Percentiles rank a stretch among this genome's conserved stretches.
Conservation (phyloP, 352 stramenopile species). For the Globisporangium acanthophoron region DNA sequence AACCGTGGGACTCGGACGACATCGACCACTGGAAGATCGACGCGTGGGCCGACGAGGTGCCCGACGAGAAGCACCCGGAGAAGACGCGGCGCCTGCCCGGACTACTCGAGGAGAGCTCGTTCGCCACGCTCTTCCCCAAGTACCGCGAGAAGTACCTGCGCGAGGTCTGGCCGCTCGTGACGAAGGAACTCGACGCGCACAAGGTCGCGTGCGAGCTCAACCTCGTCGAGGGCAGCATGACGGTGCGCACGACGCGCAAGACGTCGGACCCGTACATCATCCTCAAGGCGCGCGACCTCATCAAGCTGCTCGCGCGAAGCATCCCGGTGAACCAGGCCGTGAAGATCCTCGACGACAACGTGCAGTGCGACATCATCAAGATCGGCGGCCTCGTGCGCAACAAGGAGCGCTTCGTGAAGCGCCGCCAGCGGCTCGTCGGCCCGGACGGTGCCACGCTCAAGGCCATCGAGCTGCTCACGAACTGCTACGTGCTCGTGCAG, state of each 20-base stretch:
- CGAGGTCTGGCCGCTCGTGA: slow-evolving; percentile 98
- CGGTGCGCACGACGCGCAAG: slow-evolving; percentile 92
- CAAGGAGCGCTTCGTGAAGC: slow-evolving; percentile 99
- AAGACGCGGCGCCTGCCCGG: slow-evolving; percentile 63
- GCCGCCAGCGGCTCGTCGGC: slow-evolving; percentile 95
- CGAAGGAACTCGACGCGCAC: slow-evolving; percentile 92
- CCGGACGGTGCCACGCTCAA: slow-evolving; percentile 97
- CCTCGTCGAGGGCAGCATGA: slow-evolving; percentile 95
- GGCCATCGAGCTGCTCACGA: slow-evolving; percentile 97
- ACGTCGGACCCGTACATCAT: slow-evolving; percentile 98
- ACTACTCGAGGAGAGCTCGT: slow-evolving; percentile 98
- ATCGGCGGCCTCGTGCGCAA: slow-evolving; percentile 98
- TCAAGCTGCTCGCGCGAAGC: slow-evolving; percentile 97
- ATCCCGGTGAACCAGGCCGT: slow-evolving; percentile 96
- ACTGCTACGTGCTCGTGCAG: slow-evolving; percentile 99
- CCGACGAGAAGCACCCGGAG: slow-evolving; percentile 79
- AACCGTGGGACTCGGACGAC: slow-evolving; percentile 97
- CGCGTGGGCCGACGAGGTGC: slow-evolving; percentile 63
- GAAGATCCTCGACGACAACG: slow-evolving; percentile 97
- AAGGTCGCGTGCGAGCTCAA: slow-evolving; percentile 98
- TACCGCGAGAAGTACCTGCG: slow-evolving; percentile 99
- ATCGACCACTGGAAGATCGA: slow-evolving; percentile 99
- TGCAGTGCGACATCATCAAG: slow-evolving; percentile 99
- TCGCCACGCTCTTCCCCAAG: slow-evolving; percentile 99
- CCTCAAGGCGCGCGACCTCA: slow-evolving; percentile 97